Base-by-base conservation (phyloP, 1,284 basidiomycete genomes). In the Ustilago xerochloae region DNA sequence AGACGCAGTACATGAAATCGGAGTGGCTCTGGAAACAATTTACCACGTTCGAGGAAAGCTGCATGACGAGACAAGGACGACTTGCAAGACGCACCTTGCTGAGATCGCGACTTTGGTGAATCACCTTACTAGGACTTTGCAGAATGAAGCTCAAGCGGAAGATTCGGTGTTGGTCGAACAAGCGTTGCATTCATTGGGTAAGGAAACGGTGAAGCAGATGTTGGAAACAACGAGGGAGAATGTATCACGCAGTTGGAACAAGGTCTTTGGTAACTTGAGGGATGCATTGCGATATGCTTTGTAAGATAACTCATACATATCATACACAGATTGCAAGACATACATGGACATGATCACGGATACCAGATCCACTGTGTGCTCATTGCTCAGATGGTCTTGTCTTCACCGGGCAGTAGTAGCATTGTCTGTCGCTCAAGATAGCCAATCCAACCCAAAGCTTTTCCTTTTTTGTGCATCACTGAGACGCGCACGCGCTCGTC, bases 261-360 rank as follows among this genome's bases (percentile, higher is more conserved):
- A 65, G 38, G 62, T 65, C 20, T 60, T 69, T 18, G 59, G 16
- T 26, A 65, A 62, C 32, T 26, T 65, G 8, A 24, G 65, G 24
- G 71, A 74, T 61, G 61, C 65, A 8, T 20, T 68, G 28, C 60
- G 70, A 0, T 53, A 64, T 38, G 68, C 68, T 13, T n/a, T 71
- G 57, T 64, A 30, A 55, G 13, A 13, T 9, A 6, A 16, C 18
- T 33, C 38, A 28, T 22, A 13, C 18, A 30, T 18, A n/a, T n/a
- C n/a, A n/a, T n/a, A n/a, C 43, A 45, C 43, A 41, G 15, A 18
- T 10, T 45, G 10, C 41, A 45, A 45, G 15, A 38, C 2, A 18
- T n/a, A 38, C 35, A 38, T 38, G 18, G 35, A 38, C 35, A 38
- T 16, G 15, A 38, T 16, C 35, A 16, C n/a, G n/a, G n/a, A n/a